Evolutionary conservation across 1,139 yeast genomes (phyloP).

Genomic region (Yamadazyma songkhlaensis): DNA sequence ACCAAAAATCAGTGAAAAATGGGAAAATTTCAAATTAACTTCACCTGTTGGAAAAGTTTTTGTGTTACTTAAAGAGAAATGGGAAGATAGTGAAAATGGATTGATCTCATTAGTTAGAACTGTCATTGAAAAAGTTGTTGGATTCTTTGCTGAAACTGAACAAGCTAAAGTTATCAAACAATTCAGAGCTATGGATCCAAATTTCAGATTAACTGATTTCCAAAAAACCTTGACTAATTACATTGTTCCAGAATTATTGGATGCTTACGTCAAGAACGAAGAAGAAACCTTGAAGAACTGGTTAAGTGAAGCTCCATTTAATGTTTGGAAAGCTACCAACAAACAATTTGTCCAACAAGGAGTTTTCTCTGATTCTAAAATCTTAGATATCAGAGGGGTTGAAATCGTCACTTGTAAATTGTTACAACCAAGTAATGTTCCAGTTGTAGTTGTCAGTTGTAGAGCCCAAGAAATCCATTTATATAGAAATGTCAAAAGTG

Average conservation of each 20-base stretch:
- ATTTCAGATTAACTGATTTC: conserved; percentile 77
- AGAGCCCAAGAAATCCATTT: conserved; percentile 95
- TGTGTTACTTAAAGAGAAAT: conserved; percentile 62
- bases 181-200: conserved; percentile 88
- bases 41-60: conserved; percentile 68
- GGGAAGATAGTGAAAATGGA: conserved; percentile 97
- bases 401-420: conserved; percentile 88
- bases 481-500: conserved; percentile 86
- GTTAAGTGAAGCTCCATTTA: conserved; percentile 96
- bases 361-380: conserved; percentile 84
- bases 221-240: conserved; percentile 84
- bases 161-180: conserved; percentile 85
- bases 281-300: conserved; percentile 77
- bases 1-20: conserved; percentile 66
- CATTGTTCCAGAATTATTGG: conserved; percentile 92
- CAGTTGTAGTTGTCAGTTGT: conserved; percentile 91
- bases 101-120: conserved; percentile 80
- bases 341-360: conserved; percentile 93
- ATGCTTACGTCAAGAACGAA: conserved; percentile 93
- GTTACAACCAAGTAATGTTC: conserved; percentile 88
- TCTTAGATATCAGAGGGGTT: conserved; percentile 92
- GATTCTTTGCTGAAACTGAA: conserved; percentile 94
- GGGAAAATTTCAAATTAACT: conserved; percentile 67
- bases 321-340: conserved; percentile 91
- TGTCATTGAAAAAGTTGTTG: conserved; percentile 74